These are phyloP conservation scores for Teunomyces tritomae DNA, from an alignment of 805 yeast species.

Conservation along the genomic window DNA sequence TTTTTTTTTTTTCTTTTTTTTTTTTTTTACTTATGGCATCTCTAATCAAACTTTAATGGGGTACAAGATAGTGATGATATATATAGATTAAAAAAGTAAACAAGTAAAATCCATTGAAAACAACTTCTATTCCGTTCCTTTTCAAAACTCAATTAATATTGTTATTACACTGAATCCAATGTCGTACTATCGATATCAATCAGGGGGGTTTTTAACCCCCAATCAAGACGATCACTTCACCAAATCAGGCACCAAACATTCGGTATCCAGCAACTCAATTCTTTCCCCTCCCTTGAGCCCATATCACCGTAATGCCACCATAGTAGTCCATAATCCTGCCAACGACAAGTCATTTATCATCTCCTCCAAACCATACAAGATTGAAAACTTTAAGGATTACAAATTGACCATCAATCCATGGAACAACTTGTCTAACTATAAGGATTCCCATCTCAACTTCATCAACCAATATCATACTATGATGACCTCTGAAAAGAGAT, in stretches of 20 bases:
- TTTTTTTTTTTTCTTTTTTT: neutral
- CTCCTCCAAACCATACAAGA: slow-evolving; percentile 34
- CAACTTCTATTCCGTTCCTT: neutral
- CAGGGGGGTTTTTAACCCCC: slow-evolving; percentile 31
- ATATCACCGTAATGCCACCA: slow-evolving; percentile 9
- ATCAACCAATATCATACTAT: slow-evolving; percentile 48
- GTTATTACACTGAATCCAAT: neutral
- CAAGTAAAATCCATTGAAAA: neutral
- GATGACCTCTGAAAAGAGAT: slow-evolving; percentile 10
- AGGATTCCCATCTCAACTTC: slow-evolving; percentile 49
- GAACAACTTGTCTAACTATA: slow-evolving; percentile 45
- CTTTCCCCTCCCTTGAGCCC: slow-evolving; percentile 30
- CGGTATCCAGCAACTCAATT: slow-evolving; percentile 14
- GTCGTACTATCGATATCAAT: slow-evolving; percentile 3
- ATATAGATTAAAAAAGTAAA: slow-evolving; percentile 3
- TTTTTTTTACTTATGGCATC: slow-evolving; percentile 2
- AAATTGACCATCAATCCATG: slow-evolving; percentile 53
- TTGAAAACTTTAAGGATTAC: slow-evolving; percentile 46
- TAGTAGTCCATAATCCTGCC: slow-evolving; percentile 6
- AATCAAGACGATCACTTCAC: slow-evolving; percentile 9
- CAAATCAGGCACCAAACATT: slow-evolving; percentile 6
- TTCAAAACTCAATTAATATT: slow-evolving; percentile 2
- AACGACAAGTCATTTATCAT: slow-evolving; percentile 9
- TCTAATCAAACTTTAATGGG: slow-evolving; percentile 5
- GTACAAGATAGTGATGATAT: slow-evolving; percentile 2